Evolutionary conservation across 2,329 filamentous ascomycete species (phyloP), one percentile per base, ranked within the genome.

Genomic region (Arthrobotrys sinensis): DNA sequence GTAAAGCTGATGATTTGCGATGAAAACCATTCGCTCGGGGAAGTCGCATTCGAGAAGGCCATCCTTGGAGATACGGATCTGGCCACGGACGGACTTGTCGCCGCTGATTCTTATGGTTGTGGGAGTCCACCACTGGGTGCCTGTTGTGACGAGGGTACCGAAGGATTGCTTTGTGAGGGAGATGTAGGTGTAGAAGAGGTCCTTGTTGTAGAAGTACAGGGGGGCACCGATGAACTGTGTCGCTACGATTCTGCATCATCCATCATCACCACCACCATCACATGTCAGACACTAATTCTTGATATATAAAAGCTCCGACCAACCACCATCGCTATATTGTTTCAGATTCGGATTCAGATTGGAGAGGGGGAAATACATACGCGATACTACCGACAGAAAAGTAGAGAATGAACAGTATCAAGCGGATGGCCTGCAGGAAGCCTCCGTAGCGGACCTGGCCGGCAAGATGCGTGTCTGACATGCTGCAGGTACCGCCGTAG

Each of bases 1-100:
- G 83, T 97, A 96, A 65, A 96, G 90, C 85, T 96, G 93, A 83
- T 97, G 93, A 83, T 97, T 97, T 28, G 93, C 93, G 83, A 96
- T 92, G 85, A 97, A 86, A 28, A 97, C 88, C 82, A 96, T 86
- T 60, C 93, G 89, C 82, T 96, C 91, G 0, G 93, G 93, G 80
- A 97, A 97, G 80, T 89, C 87, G 83, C 93, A 94, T 82, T 93
- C 87, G 40, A 96, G 88, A 67, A 90, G 89, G 12, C 93, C 93
- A 82, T 94, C 92, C 2, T 87, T 84, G 4, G 90, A 91, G 80
- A 91, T 87, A 79, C 87, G 87, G 66, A 97, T 89, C 85, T 97
- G 92, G 14, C 90, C 91, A 6, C 90, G 88, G 80, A 97, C 92
- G 32, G 91, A 93, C 64, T 89, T 90, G 84, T 97, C 93, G 48